Base-by-base conservation (phyloP, 495 filamentous ascomycete genomes). In the Xylaria intraflava region DNA sequence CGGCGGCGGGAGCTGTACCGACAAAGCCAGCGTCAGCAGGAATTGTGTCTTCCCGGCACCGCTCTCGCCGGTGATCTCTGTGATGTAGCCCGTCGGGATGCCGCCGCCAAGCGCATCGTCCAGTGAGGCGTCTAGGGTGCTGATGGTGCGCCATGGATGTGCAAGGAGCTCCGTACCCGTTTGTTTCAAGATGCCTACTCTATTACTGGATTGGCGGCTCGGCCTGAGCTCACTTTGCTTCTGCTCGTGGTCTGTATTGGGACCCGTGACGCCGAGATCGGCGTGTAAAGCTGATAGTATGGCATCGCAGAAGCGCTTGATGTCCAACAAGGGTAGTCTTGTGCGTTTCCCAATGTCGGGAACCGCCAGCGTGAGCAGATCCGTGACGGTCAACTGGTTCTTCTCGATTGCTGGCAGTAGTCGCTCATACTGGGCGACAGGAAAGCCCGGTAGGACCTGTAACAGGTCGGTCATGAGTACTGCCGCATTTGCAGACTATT, bases 21-120 rank as follows among this genome's bases (percentile, higher is more conserved):
- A 78, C 27, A 96, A 80, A 33, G 91, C 83, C 23, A 98, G 80
- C 31, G 83, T 85, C 5, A 89, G 75, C 19, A 96, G 87, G 70
- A 96, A 84, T 68, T 98, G 94, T 14, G 94, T 96, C 76, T 98
- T 98, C 62, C 93, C 93, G 59, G 87, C 86, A 62, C 90, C 93
- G 69, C 89, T 95, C 72, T 96, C 93, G 33, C 94, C 94, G 2
- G 88, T 90, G 49, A 98, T 76, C 62, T 98, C 93, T 17, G 89
- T 92, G 57, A 98, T 73, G 66, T 88, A 86, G 38, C 88, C 86
- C 2, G 83, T 77, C 1, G 86, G 87, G 38, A 98, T 80, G n/a
- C 94, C 94, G 47, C 94, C 94, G 58, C 79, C 83, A 26, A 98
- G 75, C 3, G 86, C 78, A 10, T 64, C 69, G 76, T 98, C 90